phyloP scores from a whole-genome alignment of 352 stramenopile genomes.

The Stramenopiles sp. region DNA sequence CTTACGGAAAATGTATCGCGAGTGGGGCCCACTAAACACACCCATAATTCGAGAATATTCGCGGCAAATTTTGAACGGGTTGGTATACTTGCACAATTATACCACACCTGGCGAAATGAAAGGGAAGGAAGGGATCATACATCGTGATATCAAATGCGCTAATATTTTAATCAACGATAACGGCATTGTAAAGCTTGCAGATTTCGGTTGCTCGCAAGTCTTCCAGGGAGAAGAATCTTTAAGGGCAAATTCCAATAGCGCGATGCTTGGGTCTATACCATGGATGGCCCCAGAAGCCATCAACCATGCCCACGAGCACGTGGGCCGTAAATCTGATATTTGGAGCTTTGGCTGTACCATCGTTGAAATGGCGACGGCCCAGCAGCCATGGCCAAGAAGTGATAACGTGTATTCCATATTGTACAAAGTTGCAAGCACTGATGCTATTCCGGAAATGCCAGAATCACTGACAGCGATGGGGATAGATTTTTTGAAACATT shows the following conservation, averaged over 20 bases:
- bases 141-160: constrained; percentile 60
- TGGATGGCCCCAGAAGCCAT: constrained; percentile 86
- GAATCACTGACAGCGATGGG: constrained; percentile 27
- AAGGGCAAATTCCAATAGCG: too few relatives aligned
- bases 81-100: constrained; percentile 54
- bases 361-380: constrained; percentile 61
- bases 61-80: constrained; percentile 34
- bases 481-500: constrained; percentile 33
- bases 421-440: constrained; percentile 54
- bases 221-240: constrained; percentile 18
- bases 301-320: constrained; percentile 38
- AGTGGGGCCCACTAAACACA: constrained; percentile 13
- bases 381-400: constrained; percentile 45
- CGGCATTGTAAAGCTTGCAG: constrained; percentile 50
- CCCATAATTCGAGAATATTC: not conserved
- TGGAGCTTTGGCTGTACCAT: constrained; percentile 64
- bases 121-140: constrained; percentile 38
- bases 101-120: too few relatives aligned
- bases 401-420: constrained; percentile 28
- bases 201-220: constrained; percentile 53
- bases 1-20: too few relatives aligned
- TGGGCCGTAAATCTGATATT: constrained; percentile 54
- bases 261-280: constrained; percentile 51
- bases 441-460: constrained; percentile 34
- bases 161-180: constrained; percentile 45